phyloP scores from a whole-genome alignment of 164 flowering plant genomes.

The Vitis amurensis region DNA sequence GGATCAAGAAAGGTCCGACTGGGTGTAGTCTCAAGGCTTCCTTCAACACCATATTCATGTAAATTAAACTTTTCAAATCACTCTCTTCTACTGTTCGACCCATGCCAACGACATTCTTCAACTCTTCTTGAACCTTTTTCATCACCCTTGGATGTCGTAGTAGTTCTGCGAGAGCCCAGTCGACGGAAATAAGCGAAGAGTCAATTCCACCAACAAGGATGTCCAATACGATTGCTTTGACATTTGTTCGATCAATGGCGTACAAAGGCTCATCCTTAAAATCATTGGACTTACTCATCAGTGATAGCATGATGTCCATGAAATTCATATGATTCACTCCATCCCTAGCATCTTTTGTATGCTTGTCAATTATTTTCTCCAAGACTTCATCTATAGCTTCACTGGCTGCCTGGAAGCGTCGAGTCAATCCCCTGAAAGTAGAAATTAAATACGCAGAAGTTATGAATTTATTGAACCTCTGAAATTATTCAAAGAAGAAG shows the following conservation, averaged over 20 bases:
- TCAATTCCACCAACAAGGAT: no score
- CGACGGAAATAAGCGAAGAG: no score
- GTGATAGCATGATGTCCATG: conserved; percentile 13
- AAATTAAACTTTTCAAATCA: conserved; percentile 21
- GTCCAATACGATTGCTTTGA: background rate
- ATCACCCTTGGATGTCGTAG: conserved; percentile 3
- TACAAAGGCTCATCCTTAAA: background rate
- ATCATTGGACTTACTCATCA: background rate
- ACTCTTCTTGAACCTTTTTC: conserved; percentile 20
- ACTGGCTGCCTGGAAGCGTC: background rate
- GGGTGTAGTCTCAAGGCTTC: conserved; percentile 39
- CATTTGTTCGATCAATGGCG: background rate
- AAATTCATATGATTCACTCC: conserved; percentile 5
- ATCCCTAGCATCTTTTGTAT: background rate
- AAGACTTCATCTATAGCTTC: conserved; percentile 1
- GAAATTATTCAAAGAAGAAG: no score
- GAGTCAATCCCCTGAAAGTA: conserved; percentile 16
- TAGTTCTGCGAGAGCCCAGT: no score
- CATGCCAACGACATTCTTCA: conserved; percentile 12
- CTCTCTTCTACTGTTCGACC: conserved; percentile 20
- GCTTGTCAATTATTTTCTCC: conserved; percentile 20
- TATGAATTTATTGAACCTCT: background rate
- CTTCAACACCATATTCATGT: conserved; percentile 34
- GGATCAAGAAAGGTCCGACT: conserved; percentile 28
- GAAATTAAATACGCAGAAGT: no score